Evolutionary conservation across 2,329 filamentous ascomycete species (phyloP), one percentile per base, ranked within the genome.

Genomic region (Botrytis sinoallii): DNA sequence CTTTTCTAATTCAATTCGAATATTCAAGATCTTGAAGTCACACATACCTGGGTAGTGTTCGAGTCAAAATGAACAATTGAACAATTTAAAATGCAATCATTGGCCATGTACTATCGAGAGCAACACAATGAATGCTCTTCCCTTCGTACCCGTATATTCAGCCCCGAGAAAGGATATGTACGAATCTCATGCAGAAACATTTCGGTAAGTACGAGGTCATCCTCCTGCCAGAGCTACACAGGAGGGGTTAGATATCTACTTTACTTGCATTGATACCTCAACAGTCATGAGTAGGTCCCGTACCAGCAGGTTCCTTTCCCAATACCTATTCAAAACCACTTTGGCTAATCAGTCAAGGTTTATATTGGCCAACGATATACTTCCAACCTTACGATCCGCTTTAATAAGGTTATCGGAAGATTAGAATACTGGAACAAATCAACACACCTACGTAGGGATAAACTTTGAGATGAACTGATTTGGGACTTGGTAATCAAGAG

Each of bases 341-440:
- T 40, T 38, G 32, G 12, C 18, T 22, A 1, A 18, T 1, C n/a
- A 40, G 52, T 63, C 60, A n/a, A 63, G 38, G 25, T 63, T n/a
- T 18, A 63, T 40, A 42, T 63, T n/a, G 35, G 7, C 35, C 60
- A 40, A 40, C 38, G 22, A 63, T n/a, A 40, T 63, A n/a, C 60
- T 42, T 63, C n/a, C 60, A 63, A 4, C 32, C 32, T 32, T 10
- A 40, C 25, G 60, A 40, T 42, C 60, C 60, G 35, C 60, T 42
- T 63, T 40, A 40, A 63, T 63, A 63, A 42, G 60, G 60, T 63
- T 63, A 63, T 63, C 60, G 60, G 60, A 42, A 63, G 60, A 63
- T 63, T 63, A 42, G 40, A 42, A 42, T 40, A n/a, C 35, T 40
- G 59, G 59, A 40, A 25, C 59, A n/a, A 61, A 40, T 40, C 32